Conservation (phyloP, 257 asterid species). For the Nicotiana tomentosiformis region DNA sequence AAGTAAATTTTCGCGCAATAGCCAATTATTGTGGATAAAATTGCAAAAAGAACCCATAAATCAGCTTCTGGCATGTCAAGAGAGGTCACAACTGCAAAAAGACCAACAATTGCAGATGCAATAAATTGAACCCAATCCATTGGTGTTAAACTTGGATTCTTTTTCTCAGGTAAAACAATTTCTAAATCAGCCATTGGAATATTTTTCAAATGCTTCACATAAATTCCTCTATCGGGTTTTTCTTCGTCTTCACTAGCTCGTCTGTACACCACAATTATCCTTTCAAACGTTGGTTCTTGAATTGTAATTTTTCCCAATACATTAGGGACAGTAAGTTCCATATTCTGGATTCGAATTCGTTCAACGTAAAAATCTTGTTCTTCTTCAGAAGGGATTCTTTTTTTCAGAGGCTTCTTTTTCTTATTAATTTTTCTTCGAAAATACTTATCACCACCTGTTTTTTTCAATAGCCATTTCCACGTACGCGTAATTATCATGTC, state of each 20-base stretch:
- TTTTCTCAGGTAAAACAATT: slow-evolving; percentile 97
- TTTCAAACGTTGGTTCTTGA: slow-evolving; percentile 96
- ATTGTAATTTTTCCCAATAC: slow-evolving; percentile 59
- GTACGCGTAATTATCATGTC: slow-evolving; percentile 66
- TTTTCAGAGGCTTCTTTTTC: slow-evolving; percentile 33
- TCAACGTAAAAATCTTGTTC: slow-evolving; percentile 63
- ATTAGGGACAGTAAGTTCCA: slow-evolving; percentile 70
- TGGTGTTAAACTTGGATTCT: slow-evolving; percentile 86
- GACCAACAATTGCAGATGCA: slow-evolving; percentile 81
- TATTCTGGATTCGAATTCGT: slow-evolving; percentile 80
- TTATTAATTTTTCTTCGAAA: slow-evolving; percentile 42
- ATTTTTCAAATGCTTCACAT: slow-evolving; percentile 85
- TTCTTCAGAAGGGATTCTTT: slow-evolving; percentile 33
- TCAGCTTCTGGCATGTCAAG: slow-evolving; percentile 96
- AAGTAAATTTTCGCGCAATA: slow-evolving; percentile 90
- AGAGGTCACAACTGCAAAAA: slow-evolving; percentile 95
- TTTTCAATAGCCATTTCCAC: slow-evolving; percentile 82
- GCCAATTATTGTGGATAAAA: slow-evolving; percentile 89
- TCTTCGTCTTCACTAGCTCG: slow-evolving; percentile 39
- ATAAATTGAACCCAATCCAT: slow-evolving; percentile 98
- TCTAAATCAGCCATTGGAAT: slow-evolving; percentile 99
- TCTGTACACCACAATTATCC: slow-evolving; percentile 95
- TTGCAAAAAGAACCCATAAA: slow-evolving; percentile 85
- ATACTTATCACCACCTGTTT: slow-evolving; percentile 64
- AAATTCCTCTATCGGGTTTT: slow-evolving; percentile 73